Conservation (phyloP, 345 rosid genomes). For the Sisymbrium altissimum region DNA sequence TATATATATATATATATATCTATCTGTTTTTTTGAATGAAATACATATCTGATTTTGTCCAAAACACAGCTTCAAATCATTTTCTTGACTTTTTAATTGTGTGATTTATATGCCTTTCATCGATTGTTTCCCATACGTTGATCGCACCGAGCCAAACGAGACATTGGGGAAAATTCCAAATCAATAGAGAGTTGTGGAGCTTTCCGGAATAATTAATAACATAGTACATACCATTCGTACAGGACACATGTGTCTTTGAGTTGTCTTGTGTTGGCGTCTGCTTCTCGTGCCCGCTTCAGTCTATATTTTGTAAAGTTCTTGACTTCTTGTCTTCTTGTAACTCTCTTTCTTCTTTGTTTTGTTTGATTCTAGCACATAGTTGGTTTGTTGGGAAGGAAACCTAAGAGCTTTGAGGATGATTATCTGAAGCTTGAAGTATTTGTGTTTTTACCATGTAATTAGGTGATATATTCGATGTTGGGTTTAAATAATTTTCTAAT, state of each 20-base stretch:
- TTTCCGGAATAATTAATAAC: conserved; percentile 20
- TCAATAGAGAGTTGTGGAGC: conserved; percentile 12
- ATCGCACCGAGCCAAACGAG: conserved; percentile 1
- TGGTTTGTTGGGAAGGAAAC: neutral
- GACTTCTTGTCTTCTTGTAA: conserved; percentile 10
- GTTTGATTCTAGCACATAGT: neutral
- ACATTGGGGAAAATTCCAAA: neutral
- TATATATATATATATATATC: too few species aligned
- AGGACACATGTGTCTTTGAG: conserved; percentile 25
- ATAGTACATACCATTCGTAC: conserved; percentile 21
- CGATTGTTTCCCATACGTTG: neutral
- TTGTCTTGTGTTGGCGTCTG: conserved; percentile 15
- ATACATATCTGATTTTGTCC: neutral
- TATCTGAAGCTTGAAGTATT: neutral
- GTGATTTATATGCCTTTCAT: neutral
- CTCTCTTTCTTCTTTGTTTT: neutral
- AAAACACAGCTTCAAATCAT: neutral
- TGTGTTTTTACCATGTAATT: neutral
- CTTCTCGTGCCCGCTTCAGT: conserved; percentile 5
- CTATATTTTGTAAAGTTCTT: neutral
- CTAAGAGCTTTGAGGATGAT: conserved; percentile 1
- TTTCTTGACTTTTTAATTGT: neutral
- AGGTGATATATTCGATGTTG: neutral
- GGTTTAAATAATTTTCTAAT: neutral
- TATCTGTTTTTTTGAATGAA: too few species aligned